phyloP scores from a whole-genome alignment of 331 rosid genomes.

The Stylosanthes scabra region DNA sequence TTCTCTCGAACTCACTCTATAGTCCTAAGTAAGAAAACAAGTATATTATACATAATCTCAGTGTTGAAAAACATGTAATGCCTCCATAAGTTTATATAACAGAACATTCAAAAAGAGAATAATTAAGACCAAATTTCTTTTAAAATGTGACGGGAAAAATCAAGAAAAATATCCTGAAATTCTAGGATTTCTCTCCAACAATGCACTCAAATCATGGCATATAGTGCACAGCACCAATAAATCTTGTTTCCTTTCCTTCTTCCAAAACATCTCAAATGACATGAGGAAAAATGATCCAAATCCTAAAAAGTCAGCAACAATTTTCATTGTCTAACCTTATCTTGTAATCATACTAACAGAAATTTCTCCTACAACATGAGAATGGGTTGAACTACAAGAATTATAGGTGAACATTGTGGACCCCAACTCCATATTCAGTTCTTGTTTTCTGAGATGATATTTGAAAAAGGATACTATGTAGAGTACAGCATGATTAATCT shows the following conservation, averaged over 20 bases:
- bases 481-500: not conserved
- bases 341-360: not conserved
- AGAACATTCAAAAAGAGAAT: not conserved
- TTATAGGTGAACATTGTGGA: not conserved
- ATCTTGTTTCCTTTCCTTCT: not conserved
- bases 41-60: not conserved
- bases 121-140: not conserved
- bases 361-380: not conserved
- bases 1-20: too few species aligned
- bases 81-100: conserved; percentile 4
- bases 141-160: not conserved
- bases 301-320: not conserved
- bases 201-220: not conserved
- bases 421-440: not conserved
- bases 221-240: not conserved
- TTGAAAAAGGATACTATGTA: not conserved
- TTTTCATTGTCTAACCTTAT: not conserved
- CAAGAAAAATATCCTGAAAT: not conserved
- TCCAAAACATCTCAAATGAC: not conserved
- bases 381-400: not conserved
- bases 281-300: not conserved
- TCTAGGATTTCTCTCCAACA: not conserved
- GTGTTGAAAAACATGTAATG: not conserved
- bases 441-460: conserved; percentile 1
- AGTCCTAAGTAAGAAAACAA: too few species aligned